Evolutionary conservation across 352 stramenopile species (phyloP).

Genomic region (Phytophthora citrophthora): DNA sequence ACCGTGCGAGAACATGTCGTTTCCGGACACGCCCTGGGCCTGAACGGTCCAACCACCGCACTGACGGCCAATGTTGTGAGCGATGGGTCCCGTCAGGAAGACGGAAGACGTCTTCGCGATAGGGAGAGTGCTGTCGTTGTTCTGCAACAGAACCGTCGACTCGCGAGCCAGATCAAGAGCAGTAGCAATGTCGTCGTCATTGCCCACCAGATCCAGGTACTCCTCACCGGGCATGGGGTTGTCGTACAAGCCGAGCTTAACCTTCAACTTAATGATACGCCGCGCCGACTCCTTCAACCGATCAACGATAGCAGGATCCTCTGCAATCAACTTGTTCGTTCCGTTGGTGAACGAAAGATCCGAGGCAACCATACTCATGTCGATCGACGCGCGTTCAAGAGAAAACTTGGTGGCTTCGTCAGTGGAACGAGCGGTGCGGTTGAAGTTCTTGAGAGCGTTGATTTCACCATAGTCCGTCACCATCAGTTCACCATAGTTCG

Average conservation of each 20-base stretch:
- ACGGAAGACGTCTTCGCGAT: conserved; percentile 11
- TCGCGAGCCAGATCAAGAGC: conserved; percentile 65
- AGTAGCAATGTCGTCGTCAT: conserved; percentile 43
- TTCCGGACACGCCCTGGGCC: conserved; percentile 67
- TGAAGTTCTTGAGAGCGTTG: conserved; percentile 66
- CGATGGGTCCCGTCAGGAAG: conserved; percentile 36
- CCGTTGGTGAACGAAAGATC: conserved; percentile 50
- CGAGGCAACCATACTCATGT: conserved; percentile 88
- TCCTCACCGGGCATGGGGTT: conserved; percentile 54
- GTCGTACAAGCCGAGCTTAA: conserved; percentile 66
- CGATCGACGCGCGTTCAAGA: conserved; percentile 74
- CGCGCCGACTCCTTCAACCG: conserved; percentile 56
- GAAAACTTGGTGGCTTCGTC: conserved; percentile 62
- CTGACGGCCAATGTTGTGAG: conserved; percentile 58
- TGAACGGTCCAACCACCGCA: conserved; percentile 76
- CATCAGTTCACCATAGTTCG: conserved; percentile 88
- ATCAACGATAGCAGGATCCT: conserved; percentile 27
- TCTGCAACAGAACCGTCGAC: conserved; percentile 42
- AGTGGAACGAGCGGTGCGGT: conserved; percentile 39
- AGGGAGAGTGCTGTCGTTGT: conserved; percentile 26
- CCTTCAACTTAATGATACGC: conserved; percentile 70
- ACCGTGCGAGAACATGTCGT: conserved; percentile 48
- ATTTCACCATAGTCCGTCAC: conserved; percentile 94
- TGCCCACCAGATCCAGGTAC: conserved; percentile 46
- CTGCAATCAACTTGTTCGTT: conserved; percentile 38